A percentile compares a stretch with the other conserved stretches of the same genome.
Conservation (phyloP, 192 early-diverging fungal species). For the Fimicolochytrium jonesii region DNA sequence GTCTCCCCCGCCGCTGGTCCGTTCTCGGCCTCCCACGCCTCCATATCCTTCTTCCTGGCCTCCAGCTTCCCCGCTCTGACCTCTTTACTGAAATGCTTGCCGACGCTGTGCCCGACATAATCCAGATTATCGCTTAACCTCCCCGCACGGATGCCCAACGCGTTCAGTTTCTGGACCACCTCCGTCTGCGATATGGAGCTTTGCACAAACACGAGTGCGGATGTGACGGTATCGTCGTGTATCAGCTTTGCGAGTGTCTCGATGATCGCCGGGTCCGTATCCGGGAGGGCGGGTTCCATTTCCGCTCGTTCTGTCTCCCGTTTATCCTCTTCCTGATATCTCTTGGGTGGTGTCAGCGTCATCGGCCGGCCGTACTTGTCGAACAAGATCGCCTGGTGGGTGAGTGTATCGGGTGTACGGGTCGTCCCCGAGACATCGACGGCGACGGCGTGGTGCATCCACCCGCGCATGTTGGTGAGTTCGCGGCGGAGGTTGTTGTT, state of each 20-base stretch:
- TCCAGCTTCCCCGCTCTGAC: neutral
- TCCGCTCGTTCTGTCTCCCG: neutral
- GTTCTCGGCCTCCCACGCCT: neutral
- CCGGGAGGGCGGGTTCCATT: neutral
- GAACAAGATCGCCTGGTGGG: slow-evolving; percentile 25
- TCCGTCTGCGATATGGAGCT: slow-evolving; percentile 26
- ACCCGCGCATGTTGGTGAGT: slow-evolving; percentile 37
- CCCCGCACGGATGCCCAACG: slow-evolving; percentile 31
- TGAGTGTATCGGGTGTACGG: slow-evolving; percentile 10
- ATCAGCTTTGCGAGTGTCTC: slow-evolving; percentile 25
- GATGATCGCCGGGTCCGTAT: slow-evolving; percentile 8
- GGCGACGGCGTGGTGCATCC: slow-evolving; percentile 53
- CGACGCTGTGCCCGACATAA: slow-evolving; percentile 7
- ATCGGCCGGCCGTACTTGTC: slow-evolving; percentile 20
- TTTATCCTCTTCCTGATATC: neutral
- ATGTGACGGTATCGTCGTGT: slow-evolving; percentile 22
- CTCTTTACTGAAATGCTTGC: neutral
- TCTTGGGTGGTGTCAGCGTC: neutral
- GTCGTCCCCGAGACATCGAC: slow-evolving; percentile 53
- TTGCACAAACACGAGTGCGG: slow-evolving; percentile 38
- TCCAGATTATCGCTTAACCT: slow-evolving; percentile 25
- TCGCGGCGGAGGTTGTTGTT: slow-evolving; percentile 60
- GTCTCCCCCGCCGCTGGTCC: neutral
- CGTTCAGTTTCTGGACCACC: slow-evolving; percentile 24
- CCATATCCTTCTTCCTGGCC: neutral